Percentiles rank a stretch among this genome's conserved stretches.
Conservation (phyloP, 2,329 filamentous ascomycete species). For the Xylaria sp. region DNA sequence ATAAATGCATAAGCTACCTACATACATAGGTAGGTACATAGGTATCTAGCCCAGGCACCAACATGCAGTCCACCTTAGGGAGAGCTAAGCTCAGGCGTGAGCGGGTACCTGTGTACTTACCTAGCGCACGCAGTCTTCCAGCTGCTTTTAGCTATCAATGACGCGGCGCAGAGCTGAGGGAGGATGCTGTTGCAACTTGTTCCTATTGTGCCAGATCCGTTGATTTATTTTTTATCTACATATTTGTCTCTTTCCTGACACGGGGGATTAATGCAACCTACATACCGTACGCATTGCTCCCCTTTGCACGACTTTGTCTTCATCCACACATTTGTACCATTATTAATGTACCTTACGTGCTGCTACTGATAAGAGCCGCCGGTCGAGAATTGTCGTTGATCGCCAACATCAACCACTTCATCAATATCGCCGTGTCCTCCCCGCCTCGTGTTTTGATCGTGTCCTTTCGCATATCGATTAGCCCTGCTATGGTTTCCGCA, state of each 20-base stretch:
- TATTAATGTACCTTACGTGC: conserved; percentile 12
- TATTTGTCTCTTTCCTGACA: conserved; percentile 1
- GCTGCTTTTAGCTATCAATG: conserved; percentile 30
- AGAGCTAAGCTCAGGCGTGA: not conserved
- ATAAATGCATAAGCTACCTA: too few species aligned
- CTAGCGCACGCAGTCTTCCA: not conserved
- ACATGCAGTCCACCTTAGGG: not conserved
- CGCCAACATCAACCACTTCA: not conserved
- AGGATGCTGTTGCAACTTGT: conserved; percentile 27
- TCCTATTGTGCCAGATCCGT: conserved; percentile 15
- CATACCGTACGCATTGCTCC: not conserved
- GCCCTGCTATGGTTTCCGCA: conserved; percentile 58
- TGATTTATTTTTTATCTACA: not conserved
- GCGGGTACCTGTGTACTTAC: not conserved
- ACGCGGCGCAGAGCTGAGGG: conserved; percentile 32
- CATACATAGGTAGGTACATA: not conserved
- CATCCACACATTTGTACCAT: conserved; percentile 14
- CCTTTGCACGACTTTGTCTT: conserved; percentile 1
- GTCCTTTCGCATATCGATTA: conserved; percentile 15
- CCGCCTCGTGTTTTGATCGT: not conserved
- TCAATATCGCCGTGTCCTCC: conserved; percentile 11
- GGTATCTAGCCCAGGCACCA: not conserved
- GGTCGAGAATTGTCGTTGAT: conserved; percentile 9
- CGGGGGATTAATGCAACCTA: not conserved
- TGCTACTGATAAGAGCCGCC: conserved; percentile 19